phyloP scores from a whole-genome alignment of 768 basidiomycete species.

The Rossbeevera mucosa region DNA sequence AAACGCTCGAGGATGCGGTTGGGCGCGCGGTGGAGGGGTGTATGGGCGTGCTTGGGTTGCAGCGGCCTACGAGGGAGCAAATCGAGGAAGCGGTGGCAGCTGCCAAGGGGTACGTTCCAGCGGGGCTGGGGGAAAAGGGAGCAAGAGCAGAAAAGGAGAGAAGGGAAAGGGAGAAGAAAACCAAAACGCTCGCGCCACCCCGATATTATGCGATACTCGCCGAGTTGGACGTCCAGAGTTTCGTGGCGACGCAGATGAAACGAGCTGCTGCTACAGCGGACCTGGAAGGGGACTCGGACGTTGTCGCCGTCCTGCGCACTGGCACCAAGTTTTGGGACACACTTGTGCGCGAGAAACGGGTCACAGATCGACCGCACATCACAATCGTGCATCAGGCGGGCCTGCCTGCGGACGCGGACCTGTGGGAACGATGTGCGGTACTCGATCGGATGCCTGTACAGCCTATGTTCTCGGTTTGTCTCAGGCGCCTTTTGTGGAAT shows the following conservation, averaged over 20 bases:
- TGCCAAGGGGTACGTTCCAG: conserved; percentile 40
- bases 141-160: background rate
- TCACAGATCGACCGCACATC: conserved; percentile 69
- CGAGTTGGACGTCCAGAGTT: conserved; percentile 57
- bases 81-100: conserved; percentile 44
- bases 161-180: conserved; percentile 23
- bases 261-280: conserved; percentile 5
- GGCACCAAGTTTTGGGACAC: conserved; percentile 44
- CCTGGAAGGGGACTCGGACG: background rate
- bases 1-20: conserved; percentile 52
- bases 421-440: conserved; percentile 41
- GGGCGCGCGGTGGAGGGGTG: conserved; percentile 55
- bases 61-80: conserved; percentile 49
- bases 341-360: conserved; percentile 42
- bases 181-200: conserved; percentile 26
- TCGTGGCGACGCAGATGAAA: conserved; percentile 44
- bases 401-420: conserved; percentile 29
- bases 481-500: conserved; percentile 70
- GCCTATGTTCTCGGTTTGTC: conserved; percentile 55
- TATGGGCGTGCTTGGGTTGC: conserved; percentile 49
- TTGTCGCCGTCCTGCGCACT: conserved; percentile 24
- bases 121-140: conserved; percentile 9
- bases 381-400: conserved; percentile 75
- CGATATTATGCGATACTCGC: conserved; percentile 80
- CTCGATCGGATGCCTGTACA: conserved; percentile 26